phyloP scores from a whole-genome alignment of 2,329 filamentous ascomycete genomes.

The Monosporascus sp. region DNA sequence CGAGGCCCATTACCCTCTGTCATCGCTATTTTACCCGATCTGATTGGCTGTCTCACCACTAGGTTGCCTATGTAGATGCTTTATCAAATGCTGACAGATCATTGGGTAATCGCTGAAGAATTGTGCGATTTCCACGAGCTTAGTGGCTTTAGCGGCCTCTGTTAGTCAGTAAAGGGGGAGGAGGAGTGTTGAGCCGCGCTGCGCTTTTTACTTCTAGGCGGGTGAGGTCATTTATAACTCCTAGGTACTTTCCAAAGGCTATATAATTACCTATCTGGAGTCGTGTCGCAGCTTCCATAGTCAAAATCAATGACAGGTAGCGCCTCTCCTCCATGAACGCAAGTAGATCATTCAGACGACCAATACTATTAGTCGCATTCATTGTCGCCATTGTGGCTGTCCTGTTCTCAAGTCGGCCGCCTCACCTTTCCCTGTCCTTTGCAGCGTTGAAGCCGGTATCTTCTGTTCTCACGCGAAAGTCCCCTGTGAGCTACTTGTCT shows the following conservation, averaged over 20 bases:
- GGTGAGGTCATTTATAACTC: too few species aligned
- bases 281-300: too few species aligned
- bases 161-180: too few species aligned
- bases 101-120: constrained; percentile 24
- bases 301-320: background rate
- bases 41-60: too few species aligned
- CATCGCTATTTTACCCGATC: too few species aligned
- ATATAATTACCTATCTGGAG: too few species aligned
- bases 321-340: constrained; percentile 5
- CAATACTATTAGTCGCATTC: constrained; percentile 14
- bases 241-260: too few species aligned
- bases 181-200: too few species aligned
- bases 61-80: too few species aligned
- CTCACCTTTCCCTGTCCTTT: constrained; percentile 12
- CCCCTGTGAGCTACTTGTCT: constrained; percentile 1
- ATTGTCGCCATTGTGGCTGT: constrained; percentile 20
- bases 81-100: constrained; percentile 21
- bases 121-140: background rate
- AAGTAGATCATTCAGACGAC: constrained; percentile 3
- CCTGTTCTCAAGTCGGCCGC: constrained; percentile 14
- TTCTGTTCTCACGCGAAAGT: constrained; percentile 9
- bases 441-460: constrained; percentile 11
- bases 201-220: too few species aligned
- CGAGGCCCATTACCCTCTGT: too few species aligned
- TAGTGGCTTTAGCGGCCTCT: too few species aligned